phyloP scores from a whole-genome alignment of 371 early-diverging fungal species.

The Mucor racemosus region DNA sequence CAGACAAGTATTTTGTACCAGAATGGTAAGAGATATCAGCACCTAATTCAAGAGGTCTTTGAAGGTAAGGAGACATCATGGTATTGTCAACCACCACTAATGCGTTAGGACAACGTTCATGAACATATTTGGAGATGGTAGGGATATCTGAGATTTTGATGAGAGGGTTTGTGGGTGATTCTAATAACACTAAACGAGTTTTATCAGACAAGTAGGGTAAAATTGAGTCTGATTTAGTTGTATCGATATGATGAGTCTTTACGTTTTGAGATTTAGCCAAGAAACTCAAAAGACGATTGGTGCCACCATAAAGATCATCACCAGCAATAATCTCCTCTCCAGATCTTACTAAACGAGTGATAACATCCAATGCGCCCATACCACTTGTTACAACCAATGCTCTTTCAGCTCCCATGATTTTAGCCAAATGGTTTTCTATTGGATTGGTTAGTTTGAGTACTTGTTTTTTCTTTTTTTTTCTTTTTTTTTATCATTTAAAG shows the following conservation, averaged over 20 bases:
- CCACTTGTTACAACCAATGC: constrained; percentile 84
- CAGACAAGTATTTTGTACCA: constrained; percentile 89
- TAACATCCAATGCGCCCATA: constrained; percentile 90
- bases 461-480: no score
- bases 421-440: constrained; percentile 83
- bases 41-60: constrained; percentile 83
- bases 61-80: constrained; percentile 92
- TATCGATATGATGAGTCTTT: constrained; percentile 85
- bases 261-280: constrained; percentile 70
- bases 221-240: constrained; percentile 70
- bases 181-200: constrained; percentile 82
- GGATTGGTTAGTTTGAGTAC: background rate
- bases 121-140: constrained; percentile 71
- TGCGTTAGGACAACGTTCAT: constrained; percentile 70
- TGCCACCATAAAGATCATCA: constrained; percentile 90
- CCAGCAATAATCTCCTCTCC: constrained; percentile 90
- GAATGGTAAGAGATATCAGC: constrained; percentile 90
- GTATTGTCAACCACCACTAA: constrained; percentile 94
- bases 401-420: constrained; percentile 80
- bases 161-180: constrained; percentile 91
- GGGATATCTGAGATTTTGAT: constrained; percentile 86
- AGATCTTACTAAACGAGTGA: constrained; percentile 75
- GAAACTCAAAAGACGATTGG: constrained; percentile 82
- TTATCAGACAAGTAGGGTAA: constrained; percentile 70
- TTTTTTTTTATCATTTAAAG: no score